Base-by-base conservation (phyloP, 352 stramenopile species). In the Pythium periplocum region DNA sequence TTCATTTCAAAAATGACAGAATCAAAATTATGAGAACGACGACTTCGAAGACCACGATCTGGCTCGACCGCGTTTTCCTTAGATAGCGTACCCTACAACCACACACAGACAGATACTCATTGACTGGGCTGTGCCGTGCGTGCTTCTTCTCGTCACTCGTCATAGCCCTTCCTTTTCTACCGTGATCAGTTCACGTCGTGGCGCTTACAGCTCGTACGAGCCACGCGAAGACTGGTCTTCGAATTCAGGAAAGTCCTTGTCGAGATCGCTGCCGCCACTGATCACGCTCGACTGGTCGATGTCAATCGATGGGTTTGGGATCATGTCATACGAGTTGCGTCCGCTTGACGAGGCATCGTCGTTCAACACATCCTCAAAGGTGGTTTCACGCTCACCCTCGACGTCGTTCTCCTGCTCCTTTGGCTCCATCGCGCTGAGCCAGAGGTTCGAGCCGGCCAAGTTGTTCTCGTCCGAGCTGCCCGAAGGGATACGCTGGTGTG, bases 341-440 rank as follows among this genome's bases (percentile, higher is more conserved):
- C 71, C 82, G 59, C 71, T 71, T 32, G 64, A 66, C 57, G 58
- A 62, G 26, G 33, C 42, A 55, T 75, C 75, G 53, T 59, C 62
- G 47, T 73, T 63, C 47, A 60, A 75, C 32, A 86, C 66, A 38
- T 87, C 39, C 1, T 12, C 38, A 8, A 12, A 12, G 59, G 59
- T 30, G 53, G 59, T 45, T 59, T 74, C 3, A 75, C 77, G 17
- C 69, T 84, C 56, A 75, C 51, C 59, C 73, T 89, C 47, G 65
- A 87, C 42, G 47, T 89, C 78, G 50, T 89, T 89, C 40, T 86
- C 75, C 71, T 42, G 7, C 7, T 42, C 38, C 38, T 87, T 87
- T 48, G 70, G 60, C 55, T 91, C 81, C 81, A 91, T 91, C 11
- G 81, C 81, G 51, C 78, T 91, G 62, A 91, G 62, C 81, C 81